Conservation (phyloP, 148 eudicot species). For the Cornus florida region DNA sequence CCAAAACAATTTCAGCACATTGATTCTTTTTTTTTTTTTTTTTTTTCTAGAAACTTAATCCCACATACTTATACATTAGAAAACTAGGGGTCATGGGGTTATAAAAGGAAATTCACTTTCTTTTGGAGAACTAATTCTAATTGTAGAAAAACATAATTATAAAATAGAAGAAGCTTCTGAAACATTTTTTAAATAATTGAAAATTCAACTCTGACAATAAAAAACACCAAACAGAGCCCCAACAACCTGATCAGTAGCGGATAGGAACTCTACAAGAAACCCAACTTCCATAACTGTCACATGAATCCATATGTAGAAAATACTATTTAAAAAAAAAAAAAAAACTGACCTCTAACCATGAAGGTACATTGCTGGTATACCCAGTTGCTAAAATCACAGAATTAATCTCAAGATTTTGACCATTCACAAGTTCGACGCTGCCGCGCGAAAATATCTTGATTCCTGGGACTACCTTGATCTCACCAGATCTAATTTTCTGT, state of each 20-base stretch:
- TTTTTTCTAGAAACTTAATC: background rate
- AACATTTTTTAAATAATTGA: background rate
- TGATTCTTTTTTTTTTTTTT: background rate
- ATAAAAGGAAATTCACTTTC: background rate
- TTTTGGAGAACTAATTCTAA: constrained; percentile 15
- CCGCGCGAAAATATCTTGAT: constrained; percentile 64
- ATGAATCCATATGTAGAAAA: constrained; percentile 27
- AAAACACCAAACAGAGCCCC: constrained; percentile 39
- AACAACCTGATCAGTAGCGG: constrained; percentile 33
- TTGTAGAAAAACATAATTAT: background rate
- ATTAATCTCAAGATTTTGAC: constrained; percentile 53
- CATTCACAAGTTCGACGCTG: constrained; percentile 58
- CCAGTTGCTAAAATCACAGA: constrained; percentile 86
- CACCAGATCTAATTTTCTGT: constrained; percentile 63
- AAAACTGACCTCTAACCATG: constrained; percentile 77
- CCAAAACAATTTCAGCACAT: background rate
- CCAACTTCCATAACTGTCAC: constrained; percentile 59
- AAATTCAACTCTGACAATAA: constrained; percentile 16
- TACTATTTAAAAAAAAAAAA: background rate
- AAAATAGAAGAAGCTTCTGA: constrained; percentile 3
- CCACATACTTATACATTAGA: background rate
- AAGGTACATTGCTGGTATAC: constrained; percentile 82
- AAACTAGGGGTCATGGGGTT: background rate
- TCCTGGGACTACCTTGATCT: constrained; percentile 75
- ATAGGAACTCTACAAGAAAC: constrained; percentile 29